Evolutionary conservation across 345 rosid species (phyloP).

Genomic region (Garcia nutans): DNA sequence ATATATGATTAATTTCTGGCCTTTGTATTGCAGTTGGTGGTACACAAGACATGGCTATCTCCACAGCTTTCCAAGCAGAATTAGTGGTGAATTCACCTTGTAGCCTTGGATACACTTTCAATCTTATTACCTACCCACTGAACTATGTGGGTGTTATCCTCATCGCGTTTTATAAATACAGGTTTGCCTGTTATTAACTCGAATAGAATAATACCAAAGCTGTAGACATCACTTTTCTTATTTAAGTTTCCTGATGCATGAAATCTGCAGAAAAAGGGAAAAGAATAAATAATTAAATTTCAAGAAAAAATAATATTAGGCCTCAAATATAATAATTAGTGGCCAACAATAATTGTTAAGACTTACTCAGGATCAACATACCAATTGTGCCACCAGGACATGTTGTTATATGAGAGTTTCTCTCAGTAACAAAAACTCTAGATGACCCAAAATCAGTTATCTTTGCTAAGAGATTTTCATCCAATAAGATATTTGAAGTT

Average conservation of each 20-base stretch:
- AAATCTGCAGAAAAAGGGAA: no score
- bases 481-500: no score
- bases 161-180: not conserved
- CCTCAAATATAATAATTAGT: no score
- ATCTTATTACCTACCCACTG: not conserved
- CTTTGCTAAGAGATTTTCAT: no score
- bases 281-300: no score
- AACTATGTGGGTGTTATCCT: not conserved
- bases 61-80: slow-evolving; percentile 28
- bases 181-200: not conserved
- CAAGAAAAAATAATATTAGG: no score
- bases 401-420: not conserved
- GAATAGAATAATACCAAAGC: not conserved
- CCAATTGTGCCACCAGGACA: not conserved
- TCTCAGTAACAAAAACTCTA: no score
- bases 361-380: slow-evolving; percentile 2
- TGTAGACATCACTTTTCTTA: not conserved
- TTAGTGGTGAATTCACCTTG: slow-evolving; percentile 18
- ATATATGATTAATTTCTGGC: slow-evolving; percentile 24
- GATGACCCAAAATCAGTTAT: no score
- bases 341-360: no score
- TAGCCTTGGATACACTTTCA: not conserved
- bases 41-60: slow-evolving; percentile 28
- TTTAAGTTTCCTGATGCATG: no score
- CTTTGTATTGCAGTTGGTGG: slow-evolving; percentile 20